Base-by-base conservation (phyloP, 257 asterid species). In the Gentiana dahurica region DNA sequence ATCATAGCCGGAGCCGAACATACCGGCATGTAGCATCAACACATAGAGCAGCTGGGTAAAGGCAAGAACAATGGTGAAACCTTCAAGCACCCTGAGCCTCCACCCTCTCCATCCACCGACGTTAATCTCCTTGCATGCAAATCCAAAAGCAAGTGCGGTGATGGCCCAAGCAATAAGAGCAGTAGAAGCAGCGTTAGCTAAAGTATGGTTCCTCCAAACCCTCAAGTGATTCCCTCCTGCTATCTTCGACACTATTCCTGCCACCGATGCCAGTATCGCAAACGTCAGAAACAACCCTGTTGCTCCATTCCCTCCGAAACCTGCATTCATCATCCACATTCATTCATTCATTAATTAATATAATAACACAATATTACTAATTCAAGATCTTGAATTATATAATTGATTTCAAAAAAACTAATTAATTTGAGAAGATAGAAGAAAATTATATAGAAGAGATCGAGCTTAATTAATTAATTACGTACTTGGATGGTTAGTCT, bases 41-140 rank as follows among this genome's bases (percentile, higher is more conserved):
- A 81, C 91, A 35, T 91, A 87, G 2, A 91, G 73, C 15, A 90
- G 60, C 32, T 90, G 84, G 0, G 95, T 86, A 12, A 87, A 13
- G 0, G 60, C 86, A 1, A 90, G 84, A 12, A 81, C 80, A 34
- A 90, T 90, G 0, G 75, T 66, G 10, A 90, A 81, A 0, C 79
- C 98, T 50, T 90, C 98, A 0, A 90, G 63, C 11, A 90, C 91
- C 71, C 85, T 65, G 2, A 90, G 82, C 68, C 98, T 77, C 98
- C 98, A 90, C 1, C 96, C 98, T 61, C 96, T 75, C 75, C 82
- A 75, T 6, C 90, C 86, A 51, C 96, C 90, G 3, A 90, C 38
- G 75, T 77, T 69, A 3, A 90, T 90, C 57, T 90, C 81, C 70
- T 90, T 90, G 78, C 98, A 90, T 0, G 96, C 98, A 79, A 90